phyloP scores from a whole-genome alignment of 257 asterid species.

The Fraxinus anomala region DNA sequence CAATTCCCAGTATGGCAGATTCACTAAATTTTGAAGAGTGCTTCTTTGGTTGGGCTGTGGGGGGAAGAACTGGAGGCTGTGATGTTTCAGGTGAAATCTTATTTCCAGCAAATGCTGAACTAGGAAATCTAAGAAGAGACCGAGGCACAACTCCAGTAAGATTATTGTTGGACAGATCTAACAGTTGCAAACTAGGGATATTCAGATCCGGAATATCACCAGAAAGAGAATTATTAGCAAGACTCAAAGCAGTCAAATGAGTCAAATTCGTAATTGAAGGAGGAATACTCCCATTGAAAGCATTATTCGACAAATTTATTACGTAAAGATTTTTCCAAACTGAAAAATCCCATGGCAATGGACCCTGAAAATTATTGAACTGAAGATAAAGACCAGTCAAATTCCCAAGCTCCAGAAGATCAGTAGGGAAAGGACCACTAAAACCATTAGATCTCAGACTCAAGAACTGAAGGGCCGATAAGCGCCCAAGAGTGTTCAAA shows the following conservation, averaged over 20 bases:
- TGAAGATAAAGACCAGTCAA: slow-evolving; percentile 47
- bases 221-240: slow-evolving; percentile 50
- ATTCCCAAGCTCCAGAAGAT: slow-evolving; percentile 41
- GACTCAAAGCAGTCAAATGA: slow-evolving; percentile 37
- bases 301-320: slow-evolving; percentile 44
- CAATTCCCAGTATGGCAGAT: slow-evolving; percentile 42
- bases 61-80: slow-evolving; percentile 33
- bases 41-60: slow-evolving; percentile 22
- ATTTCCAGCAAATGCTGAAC: slow-evolving; percentile 47
- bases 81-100: slow-evolving; percentile 22
- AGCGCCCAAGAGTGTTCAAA: slow-evolving; percentile 46
- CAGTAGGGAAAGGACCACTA: slow-evolving; percentile 48
- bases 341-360: slow-evolving; percentile 43
- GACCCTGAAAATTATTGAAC: slow-evolving; percentile 43
- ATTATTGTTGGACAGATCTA: slow-evolving; percentile 56
- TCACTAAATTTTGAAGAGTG: slow-evolving; percentile 36
- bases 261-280: slow-evolving; percentile 40
- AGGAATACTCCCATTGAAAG: slow-evolving; percentile 45
- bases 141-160: slow-evolving; percentile 49
- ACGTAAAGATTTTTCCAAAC: slow-evolving; percentile 48
- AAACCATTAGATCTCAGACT: slow-evolving; percentile 53
- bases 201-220: slow-evolving; percentile 52
- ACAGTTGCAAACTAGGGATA: slow-evolving; percentile 39
- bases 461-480: slow-evolving; percentile 48
- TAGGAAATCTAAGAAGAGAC: slow-evolving; percentile 46